These are phyloP conservation scores for Fusarium irregulare DNA, from an alignment of 2,329 filamentous ascomycete species.

Conservation along the genomic window DNA sequence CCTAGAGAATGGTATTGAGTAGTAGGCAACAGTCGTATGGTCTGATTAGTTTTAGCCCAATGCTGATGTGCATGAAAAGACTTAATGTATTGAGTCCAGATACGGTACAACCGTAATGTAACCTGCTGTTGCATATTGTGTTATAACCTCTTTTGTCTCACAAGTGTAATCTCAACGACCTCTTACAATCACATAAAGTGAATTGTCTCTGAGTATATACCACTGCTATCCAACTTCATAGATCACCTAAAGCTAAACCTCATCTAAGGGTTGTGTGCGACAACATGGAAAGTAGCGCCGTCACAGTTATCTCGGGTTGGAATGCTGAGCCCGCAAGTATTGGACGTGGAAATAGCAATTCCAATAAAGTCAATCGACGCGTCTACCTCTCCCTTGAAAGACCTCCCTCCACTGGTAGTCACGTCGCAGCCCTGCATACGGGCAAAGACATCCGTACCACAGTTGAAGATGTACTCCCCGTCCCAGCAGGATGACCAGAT, in stretches of 20 bases:
- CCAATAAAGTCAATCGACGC: background rate
- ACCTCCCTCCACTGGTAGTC: background rate
- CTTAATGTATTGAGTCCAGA: too few relatives aligned
- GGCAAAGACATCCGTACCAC: background rate
- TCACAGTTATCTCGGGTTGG: background rate
- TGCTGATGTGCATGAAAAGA: too few relatives aligned
- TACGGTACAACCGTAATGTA: too few relatives aligned
- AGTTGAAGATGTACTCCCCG: background rate
- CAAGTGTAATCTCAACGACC: too few relatives aligned
- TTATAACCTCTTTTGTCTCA: too few relatives aligned
- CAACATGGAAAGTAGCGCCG: background rate
- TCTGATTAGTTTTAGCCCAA: too few relatives aligned
- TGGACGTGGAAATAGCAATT: background rate
- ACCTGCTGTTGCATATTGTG: too few relatives aligned
- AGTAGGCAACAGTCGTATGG: too few relatives aligned
- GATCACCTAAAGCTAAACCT: fast-evolving
- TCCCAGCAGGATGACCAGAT: background rate
- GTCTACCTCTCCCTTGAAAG: background rate
- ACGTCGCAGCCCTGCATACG: background rate
- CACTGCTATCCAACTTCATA: background rate
- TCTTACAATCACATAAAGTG: fast-evolving
- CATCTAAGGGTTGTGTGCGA: background rate
- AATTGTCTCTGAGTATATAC: background rate
- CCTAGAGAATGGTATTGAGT: background rate
- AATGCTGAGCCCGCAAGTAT: background rate